phyloP scores from a whole-genome alignment of 805 yeast species.

The Candida sithepensis region DNA sequence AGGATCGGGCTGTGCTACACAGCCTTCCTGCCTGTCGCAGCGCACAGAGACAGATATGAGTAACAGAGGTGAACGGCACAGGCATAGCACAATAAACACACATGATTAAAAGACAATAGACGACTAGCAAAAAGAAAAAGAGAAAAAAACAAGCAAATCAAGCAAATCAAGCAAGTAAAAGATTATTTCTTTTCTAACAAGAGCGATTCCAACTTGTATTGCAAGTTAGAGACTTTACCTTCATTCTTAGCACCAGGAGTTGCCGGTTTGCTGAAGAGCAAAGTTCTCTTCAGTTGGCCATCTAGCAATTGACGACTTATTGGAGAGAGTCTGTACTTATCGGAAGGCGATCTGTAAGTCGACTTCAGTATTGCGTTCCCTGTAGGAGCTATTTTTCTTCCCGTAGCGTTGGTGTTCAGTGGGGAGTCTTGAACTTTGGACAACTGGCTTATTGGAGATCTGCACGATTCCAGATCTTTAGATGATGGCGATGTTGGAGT shows the following conservation, averaged over 20 bases:
- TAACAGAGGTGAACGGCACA: too few relatives aligned
- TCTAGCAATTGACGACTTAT: constrained; percentile 14
- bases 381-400: neutral
- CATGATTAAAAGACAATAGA: too few relatives aligned
- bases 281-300: constrained; percentile 6
- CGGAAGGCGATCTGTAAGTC: constrained; percentile 16
- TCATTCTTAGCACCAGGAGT: neutral
- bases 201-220: constrained; percentile 15
- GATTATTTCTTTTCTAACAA: constrained; percentile 4
- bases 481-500: too few relatives aligned
- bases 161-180: neutral
- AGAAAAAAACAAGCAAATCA: neutral
- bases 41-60: too few relatives aligned
- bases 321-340: constrained; percentile 14
- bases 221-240: constrained; percentile 4
- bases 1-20: too few relatives aligned
- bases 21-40: too few relatives aligned
- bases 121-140: neutral
- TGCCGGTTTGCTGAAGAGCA: constrained; percentile 8
- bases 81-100: too few relatives aligned
- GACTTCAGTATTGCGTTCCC: constrained; percentile 2
- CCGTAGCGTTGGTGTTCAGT: neutral
- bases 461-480: too few relatives aligned
- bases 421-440: neutral
- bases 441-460: too few relatives aligned